Conservation (phyloP, 768 basidiomycete genomes). For the Trametes cubensis region DNA sequence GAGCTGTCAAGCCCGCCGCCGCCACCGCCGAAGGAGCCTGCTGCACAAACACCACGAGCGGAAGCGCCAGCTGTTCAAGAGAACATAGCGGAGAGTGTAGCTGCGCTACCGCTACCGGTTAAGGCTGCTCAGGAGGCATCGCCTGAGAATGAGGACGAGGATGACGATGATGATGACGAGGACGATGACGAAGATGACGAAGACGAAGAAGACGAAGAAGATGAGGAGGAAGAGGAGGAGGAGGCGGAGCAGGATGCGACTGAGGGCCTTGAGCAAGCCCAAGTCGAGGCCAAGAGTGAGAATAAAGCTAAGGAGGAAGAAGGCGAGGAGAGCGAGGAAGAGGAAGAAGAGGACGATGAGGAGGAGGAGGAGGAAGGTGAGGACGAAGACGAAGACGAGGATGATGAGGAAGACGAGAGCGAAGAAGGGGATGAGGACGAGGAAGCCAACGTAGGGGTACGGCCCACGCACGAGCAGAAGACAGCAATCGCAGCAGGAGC, state of each 20-base stretch:
- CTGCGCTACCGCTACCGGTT: too few relatives aligned
- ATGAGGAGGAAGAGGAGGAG: too few relatives aligned
- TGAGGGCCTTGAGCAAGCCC: too few relatives aligned
- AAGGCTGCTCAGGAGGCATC: too few relatives aligned
- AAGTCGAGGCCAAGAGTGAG: too few relatives aligned
- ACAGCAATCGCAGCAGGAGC: neutral
- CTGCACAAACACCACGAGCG: neutral
- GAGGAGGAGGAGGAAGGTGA: constrained; percentile 4
- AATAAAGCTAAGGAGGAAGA: too few relatives aligned
- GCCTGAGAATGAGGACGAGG: too few relatives aligned
- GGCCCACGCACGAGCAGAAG: neutral
- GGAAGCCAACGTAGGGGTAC: neutral
- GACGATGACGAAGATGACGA: too few relatives aligned
- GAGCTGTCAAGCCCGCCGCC: neutral
- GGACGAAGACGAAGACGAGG: constrained; percentile 1
- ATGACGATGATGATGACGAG: too few relatives aligned
- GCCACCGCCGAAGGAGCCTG: neutral
- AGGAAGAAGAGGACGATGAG: neutral
- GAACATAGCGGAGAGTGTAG: too few relatives aligned
- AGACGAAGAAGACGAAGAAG: too few relatives aligned
- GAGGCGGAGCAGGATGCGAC: too few relatives aligned
- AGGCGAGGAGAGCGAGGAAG: neutral
- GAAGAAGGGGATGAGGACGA: constrained; percentile 9
- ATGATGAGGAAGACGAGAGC: constrained; percentile 1
- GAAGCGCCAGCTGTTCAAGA: neutral